Conservation (phyloP, 140 eudicot species). For the Flaveria floridana region DNA sequence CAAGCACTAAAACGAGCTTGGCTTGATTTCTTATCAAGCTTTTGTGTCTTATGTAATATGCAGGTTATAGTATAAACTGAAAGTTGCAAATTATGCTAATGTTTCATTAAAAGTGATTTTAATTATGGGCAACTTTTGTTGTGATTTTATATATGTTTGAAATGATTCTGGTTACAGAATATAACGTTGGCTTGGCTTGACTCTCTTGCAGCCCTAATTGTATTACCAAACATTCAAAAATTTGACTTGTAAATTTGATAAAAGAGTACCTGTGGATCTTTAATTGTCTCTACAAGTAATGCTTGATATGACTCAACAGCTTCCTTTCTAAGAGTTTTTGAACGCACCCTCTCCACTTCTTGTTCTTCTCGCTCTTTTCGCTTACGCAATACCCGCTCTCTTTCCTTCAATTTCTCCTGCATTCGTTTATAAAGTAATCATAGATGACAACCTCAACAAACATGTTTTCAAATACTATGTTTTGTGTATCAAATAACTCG, state of each 20-base stretch:
- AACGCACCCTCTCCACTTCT: slow-evolving; percentile 89
- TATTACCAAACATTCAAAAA: not conserved
- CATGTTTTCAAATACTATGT: slow-evolving; percentile 11
- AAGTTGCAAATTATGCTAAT: not conserved
- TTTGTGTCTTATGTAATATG: not conserved
- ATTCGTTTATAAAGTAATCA: slow-evolving; percentile 15
- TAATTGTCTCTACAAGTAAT: slow-evolving; percentile 85
- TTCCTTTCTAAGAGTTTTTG: slow-evolving; percentile 83
- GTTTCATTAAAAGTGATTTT: not conserved
- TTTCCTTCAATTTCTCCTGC: slow-evolving; percentile 83
- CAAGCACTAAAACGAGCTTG: not conserved
- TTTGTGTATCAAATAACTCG: not conserved
- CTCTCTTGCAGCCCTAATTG: slow-evolving; percentile 1
- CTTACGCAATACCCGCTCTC: slow-evolving; percentile 79
- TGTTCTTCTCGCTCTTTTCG: slow-evolving; percentile 98
- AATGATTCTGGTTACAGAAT: not conserved
- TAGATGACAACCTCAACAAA: slow-evolving; percentile 10
- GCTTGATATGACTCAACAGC: slow-evolving; percentile 96
- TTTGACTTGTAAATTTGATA: not conserved
- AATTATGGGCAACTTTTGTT: not conserved
- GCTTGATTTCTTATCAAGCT: not conserved
- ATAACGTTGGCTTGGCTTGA: not conserved
- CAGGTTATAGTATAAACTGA: not conserved
- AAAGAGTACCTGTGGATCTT: slow-evolving; percentile 78
- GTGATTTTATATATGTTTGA: not conserved